Evolutionary conservation across 306 rosid genomes (phyloP), one percentile per base, ranked within the genome.

Genomic region (Malus sieversii): DNA sequence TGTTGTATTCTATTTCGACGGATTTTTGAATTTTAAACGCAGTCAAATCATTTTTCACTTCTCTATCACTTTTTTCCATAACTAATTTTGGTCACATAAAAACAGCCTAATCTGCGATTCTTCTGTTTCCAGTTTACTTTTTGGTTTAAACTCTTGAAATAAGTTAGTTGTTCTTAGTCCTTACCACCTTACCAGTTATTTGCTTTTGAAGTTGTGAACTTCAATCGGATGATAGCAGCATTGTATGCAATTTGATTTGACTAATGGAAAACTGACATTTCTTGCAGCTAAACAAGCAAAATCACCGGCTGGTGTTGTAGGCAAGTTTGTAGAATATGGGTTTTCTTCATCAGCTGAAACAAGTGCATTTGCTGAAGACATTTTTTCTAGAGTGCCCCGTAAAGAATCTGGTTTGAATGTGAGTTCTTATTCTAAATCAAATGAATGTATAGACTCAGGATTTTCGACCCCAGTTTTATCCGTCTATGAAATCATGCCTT

Each of bases 271-370:
- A 5, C 4, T 33, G 32, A 13, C 20, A 10, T 20, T 70, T 80
- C 59, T 84, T 86, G 88, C 80, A 94, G 98, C 93, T 23, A 90
- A 90, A 76, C 88, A 92, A 88, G 93, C 96, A 76, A 61, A 81
- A 58, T 92, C 96, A 46, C 89, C 97, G 0, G 87, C 85, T 40
- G 93, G 90, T 80, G 82, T 95, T 66, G 84, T 53, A 32, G 79
- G 77, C 51, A 85, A 92, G 82, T 87, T 95, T 55, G 84, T 71
- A 30, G 99, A 90, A 27, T 77, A 70, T 48, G 96, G 96, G 64
- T 33, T 82, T 40, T 74, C 93, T 8, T 90, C 93, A 2, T 58
- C 90, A 0, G 53, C 75, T 13, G 97, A 85, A 62, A 90, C 97
- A 2, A 80, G 23, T 42, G 78, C 82, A 42, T 95, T 92, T 84